Evolutionary conservation across 352 stramenopile genomes (phyloP).

Genomic region (Phytophthora palmivora): DNA sequence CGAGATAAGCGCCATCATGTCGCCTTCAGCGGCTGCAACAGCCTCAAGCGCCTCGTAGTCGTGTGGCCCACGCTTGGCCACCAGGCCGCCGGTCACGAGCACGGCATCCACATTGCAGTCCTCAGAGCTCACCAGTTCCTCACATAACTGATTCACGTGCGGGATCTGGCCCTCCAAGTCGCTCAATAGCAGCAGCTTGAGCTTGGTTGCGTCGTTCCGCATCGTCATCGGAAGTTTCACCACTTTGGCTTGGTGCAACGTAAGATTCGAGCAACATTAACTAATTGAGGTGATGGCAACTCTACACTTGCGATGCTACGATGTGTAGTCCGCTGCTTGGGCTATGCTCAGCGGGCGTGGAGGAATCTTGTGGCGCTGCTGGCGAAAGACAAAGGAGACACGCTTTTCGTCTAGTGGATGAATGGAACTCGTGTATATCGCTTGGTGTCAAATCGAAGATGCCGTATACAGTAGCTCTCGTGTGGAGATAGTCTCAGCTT

Average conservation of each 20-base stretch:
- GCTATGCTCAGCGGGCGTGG: conserved; percentile 8
- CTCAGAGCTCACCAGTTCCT: conserved; percentile 71
- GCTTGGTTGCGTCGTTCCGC: conserved; percentile 30
- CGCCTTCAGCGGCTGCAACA: conserved; percentile 79
- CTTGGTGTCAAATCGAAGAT: conserved; percentile 16
- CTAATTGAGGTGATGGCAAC: neutral
- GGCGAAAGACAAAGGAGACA: conserved; percentile 9
- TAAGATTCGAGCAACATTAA: conserved; percentile 3
- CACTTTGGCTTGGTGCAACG: conserved; percentile 1
- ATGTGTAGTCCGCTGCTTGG: conserved; percentile 5
- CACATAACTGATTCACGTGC: conserved; percentile 81
- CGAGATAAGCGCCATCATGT: conserved; percentile 91
- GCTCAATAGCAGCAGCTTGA: conserved; percentile 84
- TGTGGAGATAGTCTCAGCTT: conserved; percentile 7
- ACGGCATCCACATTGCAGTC: conserved; percentile 78
- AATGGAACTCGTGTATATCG: conserved; percentile 3
- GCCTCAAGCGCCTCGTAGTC: conserved; percentile 66
- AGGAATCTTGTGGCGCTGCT: conserved; percentile 11
- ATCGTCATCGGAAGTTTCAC: conserved; percentile 10
- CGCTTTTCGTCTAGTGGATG: conserved; percentile 23
- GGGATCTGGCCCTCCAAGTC: conserved; percentile 68
- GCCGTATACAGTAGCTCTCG: conserved; percentile 3
- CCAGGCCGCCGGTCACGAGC: conserved; percentile 75
- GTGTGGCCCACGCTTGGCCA: conserved; percentile 48
- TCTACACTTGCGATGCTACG: conserved; percentile 1